Evolutionary conservation across 75 land plant genomes (phyloP).

Genomic region (Isoetes taiwanensis): DNA sequence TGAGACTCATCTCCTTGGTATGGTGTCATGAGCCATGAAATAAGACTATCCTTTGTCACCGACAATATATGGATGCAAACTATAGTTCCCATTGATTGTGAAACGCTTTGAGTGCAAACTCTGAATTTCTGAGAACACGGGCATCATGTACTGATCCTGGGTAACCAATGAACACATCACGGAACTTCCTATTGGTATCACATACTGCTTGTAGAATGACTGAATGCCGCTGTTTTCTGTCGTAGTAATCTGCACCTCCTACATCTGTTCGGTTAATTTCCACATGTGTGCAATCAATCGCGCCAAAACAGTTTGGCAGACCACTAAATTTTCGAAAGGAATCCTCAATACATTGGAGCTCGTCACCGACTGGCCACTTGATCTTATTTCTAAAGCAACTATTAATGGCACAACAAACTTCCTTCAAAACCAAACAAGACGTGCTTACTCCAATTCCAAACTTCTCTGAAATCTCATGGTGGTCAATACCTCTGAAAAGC

Average conservation of each 20-base stretch:
- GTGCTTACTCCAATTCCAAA: neutral
- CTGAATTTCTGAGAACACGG: neutral
- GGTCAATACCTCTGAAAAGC: neutral
- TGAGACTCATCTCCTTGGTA: neutral
- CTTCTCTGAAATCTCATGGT: neutral
- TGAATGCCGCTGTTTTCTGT: too few relatives aligned
- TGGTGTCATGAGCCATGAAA: neutral
- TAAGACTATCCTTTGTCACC: neutral
- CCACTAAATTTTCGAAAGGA: neutral
- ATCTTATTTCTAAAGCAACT: neutral
- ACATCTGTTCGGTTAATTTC: neutral
- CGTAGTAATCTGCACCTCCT: neutral
- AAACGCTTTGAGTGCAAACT: neutral
- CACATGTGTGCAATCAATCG: neutral
- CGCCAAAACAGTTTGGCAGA: neutral
- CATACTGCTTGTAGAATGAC: neutral
- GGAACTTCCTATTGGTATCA: neutral
- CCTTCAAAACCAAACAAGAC: neutral
- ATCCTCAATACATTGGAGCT: neutral
- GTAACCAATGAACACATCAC: neutral
- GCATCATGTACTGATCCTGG: neutral
- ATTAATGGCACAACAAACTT: neutral
- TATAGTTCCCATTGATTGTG: neutral
- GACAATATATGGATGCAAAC: neutral
- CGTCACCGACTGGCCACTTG: neutral